Base-by-base conservation (phyloP, 2,329 filamentous ascomycete genomes). In the Botrytis byssoidea region DNA sequence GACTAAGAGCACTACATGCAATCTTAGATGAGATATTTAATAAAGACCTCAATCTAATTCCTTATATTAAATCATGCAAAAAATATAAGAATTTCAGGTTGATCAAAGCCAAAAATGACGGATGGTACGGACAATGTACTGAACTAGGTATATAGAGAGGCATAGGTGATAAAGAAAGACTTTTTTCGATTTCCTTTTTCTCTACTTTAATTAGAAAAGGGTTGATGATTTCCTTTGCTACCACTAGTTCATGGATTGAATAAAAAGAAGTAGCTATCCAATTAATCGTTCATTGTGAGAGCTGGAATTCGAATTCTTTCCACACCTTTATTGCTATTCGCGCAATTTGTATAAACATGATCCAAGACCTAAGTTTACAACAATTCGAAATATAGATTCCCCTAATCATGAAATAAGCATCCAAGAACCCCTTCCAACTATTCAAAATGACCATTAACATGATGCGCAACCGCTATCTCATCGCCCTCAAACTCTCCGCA, bases 401-500 rank as follows among this genome's bases (percentile, higher is more conserved):
- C n/a, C n/a, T n/a, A n/a, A n/a, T n/a, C n/a, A n/a, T n/a, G n/a
- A n/a, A n/a, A n/a, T n/a, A n/a, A n/a, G 18, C 3, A 29, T 55
- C 25, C 48, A 29, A 29, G 29, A 14, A 16, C 16, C 25, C 48
- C 12, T 5, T 3, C 5, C 3, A 40, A 16, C 22, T n/a, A 80
- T 35, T 79, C 77, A 60, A 80, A 80, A 74, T 81, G 79, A 3
- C 63, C 66, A 72, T 76, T 77, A 16, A 80, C 79, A 73, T 81
- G 79, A 74, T 80, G 77, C 35, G 78, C 75, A 20, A 80, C 75
- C 29, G 79, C 79, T 22, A 72, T 51, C 46, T 79, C 79, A 74
- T 81, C 79, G 4, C 79, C 79, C 40, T 81, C 76, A 46, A 81
- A 81, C 16, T 79, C 75, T 16, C 75, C 78, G 71, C 79, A 81